Base-by-base conservation (phyloP, 2,329 filamentous ascomycete genomes). In the Paecilomyces sp. region DNA sequence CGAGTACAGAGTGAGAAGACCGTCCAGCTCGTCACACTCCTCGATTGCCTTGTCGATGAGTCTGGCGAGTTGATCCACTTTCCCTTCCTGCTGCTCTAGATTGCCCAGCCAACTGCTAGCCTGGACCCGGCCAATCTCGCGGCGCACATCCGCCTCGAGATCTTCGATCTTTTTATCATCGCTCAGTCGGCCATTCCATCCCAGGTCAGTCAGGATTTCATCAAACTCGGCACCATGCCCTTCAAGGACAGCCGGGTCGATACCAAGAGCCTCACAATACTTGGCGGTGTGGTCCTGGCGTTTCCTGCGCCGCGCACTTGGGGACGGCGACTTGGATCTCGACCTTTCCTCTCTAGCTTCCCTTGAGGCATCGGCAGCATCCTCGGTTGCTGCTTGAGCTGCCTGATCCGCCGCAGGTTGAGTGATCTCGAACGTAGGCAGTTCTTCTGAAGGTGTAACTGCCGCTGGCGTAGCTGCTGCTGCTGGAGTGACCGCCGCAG, bases 1-100 rank as follows among this genome's bases (percentile, higher is more conserved):
- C 54, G 90, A 91, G 74, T 99, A 99, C 34, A 99, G 78, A 0
- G 94, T 99, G 57, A 99, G 80, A 47, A 99, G 81, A 61, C 95
- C 95, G 72, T 99, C 94, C 60, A 99, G 81, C 77, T 97, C 93
- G 67, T 99, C 95, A 69, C 94, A 97, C 76, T 99, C 94, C 22
- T 88, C 84, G 67, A 99, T 92, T n/a, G 92, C 90, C 64, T 88
- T 83, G 70, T 99, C 93, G 58, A 99, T 88, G 58, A 96, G 87
- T 60, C 80, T 85, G 67, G 93, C 92, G 66, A 99, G 91, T 28
- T 90, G 89, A 60, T 91, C 88, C 1, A 97, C 89, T 60, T 93
- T 86, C 62, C 94, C 92, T 71, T 97, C 93, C 68, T 96, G 92
- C 65, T 94, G 90, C 65, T 93, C 84, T 58, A 86, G 77, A 61